Conservation (phyloP, 805 yeast species). For the Torulaspora microellipsoides region DNA sequence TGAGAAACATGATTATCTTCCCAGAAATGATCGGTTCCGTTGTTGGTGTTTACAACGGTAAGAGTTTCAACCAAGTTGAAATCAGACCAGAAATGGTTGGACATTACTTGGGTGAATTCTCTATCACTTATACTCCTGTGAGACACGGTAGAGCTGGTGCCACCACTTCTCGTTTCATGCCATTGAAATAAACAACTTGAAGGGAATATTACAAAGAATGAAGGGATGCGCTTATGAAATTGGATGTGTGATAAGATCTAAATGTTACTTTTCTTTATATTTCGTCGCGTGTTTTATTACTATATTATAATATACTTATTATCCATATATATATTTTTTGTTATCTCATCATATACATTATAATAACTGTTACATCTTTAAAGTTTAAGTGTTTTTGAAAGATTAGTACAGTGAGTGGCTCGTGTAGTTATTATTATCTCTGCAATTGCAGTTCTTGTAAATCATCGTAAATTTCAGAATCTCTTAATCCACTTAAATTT, state of each 20-base stretch:
- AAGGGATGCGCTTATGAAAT: background rate
- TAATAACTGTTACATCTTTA: too few species aligned
- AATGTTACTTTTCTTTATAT: too few species aligned
- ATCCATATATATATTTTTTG: background rate
- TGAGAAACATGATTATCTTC: slow-evolving; percentile 96
- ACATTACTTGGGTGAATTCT: slow-evolving; percentile 99
- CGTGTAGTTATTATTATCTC: slow-evolving; percentile 3
- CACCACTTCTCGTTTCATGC: slow-evolving; percentile 74
- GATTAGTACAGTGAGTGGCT: slow-evolving; percentile 5
- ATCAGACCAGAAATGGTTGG: slow-evolving; percentile 99
- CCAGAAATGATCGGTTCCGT: slow-evolving; percentile 99
- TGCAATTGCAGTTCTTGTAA: slow-evolving; percentile 33
- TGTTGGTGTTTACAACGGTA: slow-evolving; percentile 99
- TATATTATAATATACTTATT: slow-evolving; percentile 4
- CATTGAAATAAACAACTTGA: slow-evolving; percentile 45
- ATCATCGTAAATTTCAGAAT: slow-evolving; percentile 73
- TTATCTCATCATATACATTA: background rate
- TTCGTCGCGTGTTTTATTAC: background rate
- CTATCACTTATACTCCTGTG: slow-evolving; percentile 98
- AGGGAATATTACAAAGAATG: background rate
- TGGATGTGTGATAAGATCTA: too few species aligned
- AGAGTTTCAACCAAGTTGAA: slow-evolving; percentile 98
- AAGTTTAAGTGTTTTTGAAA: background rate
- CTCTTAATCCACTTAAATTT: slow-evolving; percentile 54
- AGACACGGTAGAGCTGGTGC: slow-evolving; percentile 98